These are phyloP conservation scores for Globisporangium abappressorium DNA, from an alignment of 352 stramenopile genomes.

Conservation along the genomic window DNA sequence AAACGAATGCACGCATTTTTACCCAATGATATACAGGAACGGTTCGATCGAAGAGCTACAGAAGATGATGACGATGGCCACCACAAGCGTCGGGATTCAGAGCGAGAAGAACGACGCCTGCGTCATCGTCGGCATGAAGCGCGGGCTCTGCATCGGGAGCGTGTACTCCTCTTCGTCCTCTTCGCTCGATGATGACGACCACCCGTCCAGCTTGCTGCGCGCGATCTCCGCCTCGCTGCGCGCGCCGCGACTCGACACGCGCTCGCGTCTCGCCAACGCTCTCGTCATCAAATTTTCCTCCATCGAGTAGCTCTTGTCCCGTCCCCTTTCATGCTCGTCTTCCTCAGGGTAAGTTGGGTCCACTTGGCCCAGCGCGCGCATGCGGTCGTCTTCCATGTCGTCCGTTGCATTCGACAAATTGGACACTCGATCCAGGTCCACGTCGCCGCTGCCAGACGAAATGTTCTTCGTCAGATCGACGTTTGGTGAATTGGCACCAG, in stretches of 20 bases:
- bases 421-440: constrained; percentile 14
- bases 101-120: constrained; percentile 9
- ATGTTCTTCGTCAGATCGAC: not conserved
- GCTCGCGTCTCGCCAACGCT: not conserved
- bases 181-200: constrained; percentile 6
- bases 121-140: constrained; percentile 8
- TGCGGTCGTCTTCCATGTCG: constrained; percentile 27
- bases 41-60: not conserved
- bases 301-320: not conserved
- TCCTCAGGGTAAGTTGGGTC: not conserved
- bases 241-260: not conserved
- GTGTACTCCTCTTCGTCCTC: constrained; percentile 15
- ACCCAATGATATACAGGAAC: not conserved
- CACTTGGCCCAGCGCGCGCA: constrained; percentile 8
- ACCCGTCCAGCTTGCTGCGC: constrained; percentile 2
- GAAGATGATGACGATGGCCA: not conserved
- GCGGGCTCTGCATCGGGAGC: constrained; percentile 9
- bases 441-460: not conserved
- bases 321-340: not conserved
- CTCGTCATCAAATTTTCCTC: not conserved
- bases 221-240: not conserved
- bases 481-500: not conserved
- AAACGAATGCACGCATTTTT: not conserved
- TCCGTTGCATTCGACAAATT: constrained; percentile 30
- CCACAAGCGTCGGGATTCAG: not conserved